These are phyloP conservation scores for Phytophthora chlamydospora DNA, from an alignment of 352 stramenopile species.

Conservation along the genomic window DNA sequence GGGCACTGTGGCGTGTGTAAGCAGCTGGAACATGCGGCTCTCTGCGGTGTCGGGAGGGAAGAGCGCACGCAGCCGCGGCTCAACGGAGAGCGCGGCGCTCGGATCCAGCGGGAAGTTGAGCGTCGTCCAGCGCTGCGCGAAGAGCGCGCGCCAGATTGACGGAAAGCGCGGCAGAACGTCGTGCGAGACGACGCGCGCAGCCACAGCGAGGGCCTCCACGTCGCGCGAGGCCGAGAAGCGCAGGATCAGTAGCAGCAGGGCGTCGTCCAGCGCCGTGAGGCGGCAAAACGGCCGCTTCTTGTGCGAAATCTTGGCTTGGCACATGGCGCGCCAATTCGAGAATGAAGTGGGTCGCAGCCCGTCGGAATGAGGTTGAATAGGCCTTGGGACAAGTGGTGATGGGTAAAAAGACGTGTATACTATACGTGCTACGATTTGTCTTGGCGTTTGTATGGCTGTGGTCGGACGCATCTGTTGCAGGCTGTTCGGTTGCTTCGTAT, in stretches of 20 bases:
- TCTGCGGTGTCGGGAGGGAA: conserved; percentile 50
- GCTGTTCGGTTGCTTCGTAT: neutral
- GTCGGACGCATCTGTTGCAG: neutral
- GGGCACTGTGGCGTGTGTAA: conserved; percentile 65
- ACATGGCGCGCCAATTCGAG: conserved; percentile 27
- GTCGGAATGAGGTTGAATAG: conserved; percentile 9
- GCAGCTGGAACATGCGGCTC: conserved; percentile 73
- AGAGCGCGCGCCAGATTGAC: conserved; percentile 60
- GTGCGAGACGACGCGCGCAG: conserved; percentile 40
- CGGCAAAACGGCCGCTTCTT: conserved; percentile 21
- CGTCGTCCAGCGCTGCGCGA: conserved; percentile 60
- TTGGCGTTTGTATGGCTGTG: neutral
- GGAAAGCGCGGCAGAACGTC: conserved; percentile 60
- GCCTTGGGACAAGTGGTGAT: conserved; percentile 24
- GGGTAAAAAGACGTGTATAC: conserved; percentile 12
- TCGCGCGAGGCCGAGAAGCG: conserved; percentile 48
- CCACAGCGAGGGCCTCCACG: conserved; percentile 57
- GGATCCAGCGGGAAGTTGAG: conserved; percentile 64
- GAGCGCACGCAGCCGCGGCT: conserved; percentile 37
- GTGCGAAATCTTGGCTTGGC: conserved; percentile 9
- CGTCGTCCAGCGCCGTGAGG: conserved; percentile 53
- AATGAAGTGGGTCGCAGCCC: conserved; percentile 19
- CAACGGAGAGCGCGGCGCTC: conserved; percentile 30
- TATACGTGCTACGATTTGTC: neutral
- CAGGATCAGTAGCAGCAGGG: conserved; percentile 51